Base-by-base conservation (phyloP, 768 basidiomycete species). In the Mrakia frigida region DNA sequence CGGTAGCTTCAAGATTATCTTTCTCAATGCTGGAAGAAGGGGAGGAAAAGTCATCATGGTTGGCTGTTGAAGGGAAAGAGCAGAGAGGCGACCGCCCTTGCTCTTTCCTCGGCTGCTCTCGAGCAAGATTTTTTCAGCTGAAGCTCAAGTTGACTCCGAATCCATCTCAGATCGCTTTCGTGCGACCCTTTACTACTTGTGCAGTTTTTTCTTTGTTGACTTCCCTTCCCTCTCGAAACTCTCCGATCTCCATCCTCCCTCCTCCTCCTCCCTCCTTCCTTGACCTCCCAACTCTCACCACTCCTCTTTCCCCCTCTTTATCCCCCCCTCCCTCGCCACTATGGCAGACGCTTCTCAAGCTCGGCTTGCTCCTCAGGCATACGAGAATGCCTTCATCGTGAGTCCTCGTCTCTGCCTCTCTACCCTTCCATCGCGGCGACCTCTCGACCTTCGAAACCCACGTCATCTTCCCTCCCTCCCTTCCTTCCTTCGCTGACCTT, bases 311-410 rank as follows among this genome's bases (percentile, higher is more conserved):
- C 46, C 35, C 6, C 28, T 31, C 16, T 35, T 37, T 31, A 6
- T 16, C 28, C 16, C 41, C 73, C 25, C 18, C 73, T 0, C 31
- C n/a, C n/a, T n/a, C 6, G n/a, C 28, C 50, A 23, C 31, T 6
- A 56, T 68, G 46, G 67, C 56, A 39, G 74, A 68, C 21, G 33
- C 65, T 2, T 31, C 74, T 21, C 46, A 50, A 14, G 52, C 61
- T 43, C 74, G 53, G 11, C 74, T 75, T 6, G 68, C 69, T 0
- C 65, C 65, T 21, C 52, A 68, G n/a, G 76, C 76, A 3, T 77
- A 77, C 52, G 76, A 77, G 63, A 70, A 77, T 18, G 76, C 76
- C 14, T 77, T 77, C 31, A 65, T 77, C 63, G 76, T 77, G 25
- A 6, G 76, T 77, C 18, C 6, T 50, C 46, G 4, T 46, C 46